These are phyloP conservation scores for Hymenoscyphus linearis DNA, from an alignment of 2,329 filamentous ascomycete species.

Conservation along the genomic window DNA sequence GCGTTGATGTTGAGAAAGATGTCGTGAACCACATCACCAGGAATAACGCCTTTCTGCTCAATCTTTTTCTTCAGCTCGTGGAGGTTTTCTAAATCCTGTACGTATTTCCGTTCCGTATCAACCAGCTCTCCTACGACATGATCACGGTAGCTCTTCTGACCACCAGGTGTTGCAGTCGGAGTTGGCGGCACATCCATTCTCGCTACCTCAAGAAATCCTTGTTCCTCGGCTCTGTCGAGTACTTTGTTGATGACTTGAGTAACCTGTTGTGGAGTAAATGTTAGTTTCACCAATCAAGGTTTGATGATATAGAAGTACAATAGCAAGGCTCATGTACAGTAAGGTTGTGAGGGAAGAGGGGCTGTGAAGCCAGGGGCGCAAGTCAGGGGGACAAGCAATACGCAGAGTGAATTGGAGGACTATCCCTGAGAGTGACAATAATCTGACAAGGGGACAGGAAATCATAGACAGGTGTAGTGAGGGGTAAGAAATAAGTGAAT, in stretches of 20 bases:
- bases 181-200: conserved; percentile 47
- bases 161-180: conserved; percentile 40
- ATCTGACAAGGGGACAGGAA: not conserved
- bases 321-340: not conserved
- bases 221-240: conserved; percentile 76
- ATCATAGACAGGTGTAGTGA: not conserved
- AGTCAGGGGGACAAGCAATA: not conserved
- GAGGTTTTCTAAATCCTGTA: conserved; percentile 91
- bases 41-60: conserved; percentile 80
- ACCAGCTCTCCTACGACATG: conserved; percentile 90
- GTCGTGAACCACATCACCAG: conserved; percentile 84
- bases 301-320: not conserved
- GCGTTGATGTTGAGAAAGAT: conserved; percentile 97
- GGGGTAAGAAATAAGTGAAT: not conserved
- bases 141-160: conserved; percentile 69
- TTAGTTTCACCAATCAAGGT: too few species aligned
- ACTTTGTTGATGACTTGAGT: conserved; percentile 90
- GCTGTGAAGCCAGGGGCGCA: not conserved
- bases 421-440: not conserved
- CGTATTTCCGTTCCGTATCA: conserved; percentile 94
- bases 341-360: not conserved
- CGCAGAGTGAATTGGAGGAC: not conserved
- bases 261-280: conserved; percentile 46
- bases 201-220: conserved; percentile 63
- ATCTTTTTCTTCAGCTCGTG: conserved; percentile 87